Evolutionary conservation across 2,329 filamentous ascomycete genomes (phyloP).

Genomic region (Ascochyta clinopodiicola): DNA sequence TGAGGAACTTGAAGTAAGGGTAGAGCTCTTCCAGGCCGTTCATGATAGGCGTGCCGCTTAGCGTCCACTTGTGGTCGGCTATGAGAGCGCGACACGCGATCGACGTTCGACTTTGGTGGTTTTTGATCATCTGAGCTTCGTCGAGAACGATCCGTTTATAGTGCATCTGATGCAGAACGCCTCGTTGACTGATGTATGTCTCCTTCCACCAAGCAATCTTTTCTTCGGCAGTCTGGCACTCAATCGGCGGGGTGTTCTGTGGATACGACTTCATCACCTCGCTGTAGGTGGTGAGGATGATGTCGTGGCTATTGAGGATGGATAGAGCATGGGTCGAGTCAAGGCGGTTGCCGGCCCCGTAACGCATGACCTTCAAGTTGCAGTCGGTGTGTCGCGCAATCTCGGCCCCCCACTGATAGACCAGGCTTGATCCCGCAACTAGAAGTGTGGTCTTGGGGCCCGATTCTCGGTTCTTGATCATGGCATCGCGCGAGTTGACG

Average conservation of each 20-base stretch:
- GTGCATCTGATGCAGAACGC: conserved; percentile 38
- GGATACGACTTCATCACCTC: conserved; percentile 54
- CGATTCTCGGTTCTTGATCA: conserved; percentile 7
- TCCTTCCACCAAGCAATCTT: conserved; percentile 51
- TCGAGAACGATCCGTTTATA: conserved; percentile 63
- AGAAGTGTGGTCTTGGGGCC: conserved; percentile 50
- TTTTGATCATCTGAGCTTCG: conserved; percentile 65
- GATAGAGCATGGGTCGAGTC: conserved; percentile 24
- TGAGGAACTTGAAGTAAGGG: conserved; percentile 55
- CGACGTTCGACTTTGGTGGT: conserved; percentile 50
- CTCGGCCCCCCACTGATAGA: conserved; percentile 51
- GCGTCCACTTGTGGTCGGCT: conserved; percentile 50
- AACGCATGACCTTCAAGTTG: conserved; percentile 33
- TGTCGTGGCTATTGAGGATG: conserved; percentile 34
- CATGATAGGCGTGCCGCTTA: conserved; percentile 54
- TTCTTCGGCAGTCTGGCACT: conserved; percentile 46
- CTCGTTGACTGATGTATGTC: conserved; percentile 41
- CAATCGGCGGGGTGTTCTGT: conserved; percentile 46
- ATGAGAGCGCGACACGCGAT: conserved; percentile 54
- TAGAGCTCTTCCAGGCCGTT: conserved; percentile 43
- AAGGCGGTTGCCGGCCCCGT: conserved; percentile 31
- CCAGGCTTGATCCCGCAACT: conserved; percentile 49
- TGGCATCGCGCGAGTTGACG: conserved; percentile 44
- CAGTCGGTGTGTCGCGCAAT: conserved; percentile 38
- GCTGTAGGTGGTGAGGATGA: conserved; percentile 53